Evolutionary conservation across 305 asterid genomes (phyloP), one percentile per base, ranked within the genome.

Genomic region (Solanum aculeatissimum): DNA sequence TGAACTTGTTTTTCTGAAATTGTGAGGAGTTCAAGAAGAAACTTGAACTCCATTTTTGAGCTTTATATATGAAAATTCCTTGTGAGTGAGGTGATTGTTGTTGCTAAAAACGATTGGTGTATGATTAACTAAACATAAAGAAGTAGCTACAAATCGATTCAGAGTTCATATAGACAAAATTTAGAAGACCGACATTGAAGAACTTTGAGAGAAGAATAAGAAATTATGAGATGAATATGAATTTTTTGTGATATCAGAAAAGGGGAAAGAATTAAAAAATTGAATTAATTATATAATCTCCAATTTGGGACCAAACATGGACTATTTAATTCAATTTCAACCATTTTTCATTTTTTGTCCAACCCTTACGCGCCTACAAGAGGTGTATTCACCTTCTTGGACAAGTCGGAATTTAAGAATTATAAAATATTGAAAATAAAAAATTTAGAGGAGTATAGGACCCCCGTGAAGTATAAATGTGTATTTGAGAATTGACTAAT

Each of bases 361-460:
- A 8, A 55, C 13, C 25, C 25, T 55, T 55, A 55, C 25, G 4
- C 0, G 62, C 6, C 25, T 18, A 55, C 62, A 19, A 18, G 11
- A 55, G 25, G 62, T 55, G 62, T 55, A 55, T 19, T 19, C 13
- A 19, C 25, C 13, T 55, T 18, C 11, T 54, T 18, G 60, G 60
- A 18, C 21, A 54, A 0, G 60, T 54, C 11, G 18, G 21, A 11
- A 1, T 16, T 53, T 53, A 53, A 14, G 10, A 4, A 0, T 53
- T 19, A 1, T 1, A 16, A 16, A 53, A 0, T 16, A 53, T 53
- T 4, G 0, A 53, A 7, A 53, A 53, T 18, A 18, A 54, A 54
- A 54, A 54, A 7, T 2, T 18, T 2, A 16, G 4, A 1, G 2
- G 2, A 0, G 1, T 53, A 16, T 16, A 1, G 2, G 0, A 16